phyloP scores from a whole-genome alignment of 768 basidiomycete species.

The Lentinus brumalis region DNA sequence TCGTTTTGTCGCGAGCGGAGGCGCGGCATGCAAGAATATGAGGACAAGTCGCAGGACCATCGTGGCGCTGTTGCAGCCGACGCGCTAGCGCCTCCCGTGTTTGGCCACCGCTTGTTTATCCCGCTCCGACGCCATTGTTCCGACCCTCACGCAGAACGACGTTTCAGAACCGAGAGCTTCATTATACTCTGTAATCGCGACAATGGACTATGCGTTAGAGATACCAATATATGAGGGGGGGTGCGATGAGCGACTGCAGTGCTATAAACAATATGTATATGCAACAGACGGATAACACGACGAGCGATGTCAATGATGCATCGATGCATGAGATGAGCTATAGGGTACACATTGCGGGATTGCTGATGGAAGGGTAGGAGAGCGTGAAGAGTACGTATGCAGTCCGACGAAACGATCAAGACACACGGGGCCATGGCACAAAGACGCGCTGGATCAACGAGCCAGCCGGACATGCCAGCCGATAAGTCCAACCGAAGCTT shows the following conservation, averaged over 20 bases:
- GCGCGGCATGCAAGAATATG: background rate
- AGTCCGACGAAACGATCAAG: conserved; percentile 18
- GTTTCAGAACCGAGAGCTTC: background rate
- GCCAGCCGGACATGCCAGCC: conserved; percentile 12
- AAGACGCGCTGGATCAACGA: conserved; percentile 6
- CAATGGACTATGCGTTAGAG: conserved; percentile 1
- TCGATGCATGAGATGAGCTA: conserved; percentile 14
- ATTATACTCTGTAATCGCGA: background rate
- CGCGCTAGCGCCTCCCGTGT: background rate
- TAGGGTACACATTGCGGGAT: conserved; percentile 18
- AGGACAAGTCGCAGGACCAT: background rate
- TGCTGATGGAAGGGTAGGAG: conserved; percentile 4
- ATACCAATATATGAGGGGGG: conserved; percentile 14
- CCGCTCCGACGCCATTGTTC: background rate
- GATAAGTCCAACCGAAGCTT: conserved; percentile 15
- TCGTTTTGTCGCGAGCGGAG: background rate
- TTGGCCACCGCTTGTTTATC: background rate
- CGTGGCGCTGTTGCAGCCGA: background rate
- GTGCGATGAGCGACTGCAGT: conserved; percentile 5
- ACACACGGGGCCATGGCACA: conserved; percentile 8
- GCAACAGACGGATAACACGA: conserved; percentile 15
- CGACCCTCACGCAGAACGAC: background rate
- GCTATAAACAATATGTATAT: conserved; percentile 11
- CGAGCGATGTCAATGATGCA: conserved; percentile 18
- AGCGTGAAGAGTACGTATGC: conserved; percentile 2